Evolutionary conservation across 1,284 basidiomycete genomes (phyloP).

Genomic region (Exsudoporus floridanus): DNA sequence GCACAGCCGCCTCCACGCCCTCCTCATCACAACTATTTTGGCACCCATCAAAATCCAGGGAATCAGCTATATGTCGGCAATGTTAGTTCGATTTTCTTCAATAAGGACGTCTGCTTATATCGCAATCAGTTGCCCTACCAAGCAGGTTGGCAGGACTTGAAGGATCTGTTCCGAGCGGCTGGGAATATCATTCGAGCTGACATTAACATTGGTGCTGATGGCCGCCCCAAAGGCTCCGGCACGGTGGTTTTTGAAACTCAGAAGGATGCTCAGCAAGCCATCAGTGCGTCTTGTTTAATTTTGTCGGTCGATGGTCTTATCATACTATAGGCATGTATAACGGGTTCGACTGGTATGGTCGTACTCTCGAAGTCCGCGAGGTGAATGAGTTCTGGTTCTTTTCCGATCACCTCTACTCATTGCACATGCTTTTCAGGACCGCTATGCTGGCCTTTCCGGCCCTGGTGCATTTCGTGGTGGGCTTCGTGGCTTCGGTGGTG

Average conservation of each 20-base stretch:
- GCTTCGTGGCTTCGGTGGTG: slow-evolving; percentile 46
- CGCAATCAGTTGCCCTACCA: slow-evolving; percentile 79
- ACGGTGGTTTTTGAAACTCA: slow-evolving; percentile 93
- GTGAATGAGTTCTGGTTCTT: slow-evolving; percentile 42
- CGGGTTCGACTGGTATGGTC: slow-evolving; percentile 93
- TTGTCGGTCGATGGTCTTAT: slow-evolving; percentile 6
- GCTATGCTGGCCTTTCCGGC: slow-evolving; percentile 79
- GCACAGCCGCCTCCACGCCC: slow-evolving; percentile 74
- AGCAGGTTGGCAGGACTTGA: slow-evolving; percentile 98
- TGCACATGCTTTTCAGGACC: slow-evolving; percentile 57
- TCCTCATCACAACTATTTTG: slow-evolving; percentile 70
- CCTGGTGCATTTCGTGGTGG: slow-evolving; percentile 66
- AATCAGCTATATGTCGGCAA: slow-evolving; percentile 93
- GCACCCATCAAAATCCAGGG: slow-evolving; percentile 63
- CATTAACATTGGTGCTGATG: slow-evolving; percentile 89
- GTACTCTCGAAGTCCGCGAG: slow-evolving; percentile 89
- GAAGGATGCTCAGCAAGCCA: slow-evolving; percentile 89
- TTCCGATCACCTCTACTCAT: slow-evolving; percentile 3
- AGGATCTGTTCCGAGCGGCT: slow-evolving; percentile 93
- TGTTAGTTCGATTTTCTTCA: slow-evolving; percentile 46
- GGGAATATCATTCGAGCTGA: slow-evolving; percentile 95
- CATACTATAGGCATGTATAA: slow-evolving; percentile 78
- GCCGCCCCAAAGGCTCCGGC: slow-evolving; percentile 90
- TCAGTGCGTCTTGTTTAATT: slow-evolving; percentile 55
- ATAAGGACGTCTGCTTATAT: slow-evolving; percentile 7